Conservation (phyloP, 75 land plant species). For the Pseudotsuga menziesii region DNA sequence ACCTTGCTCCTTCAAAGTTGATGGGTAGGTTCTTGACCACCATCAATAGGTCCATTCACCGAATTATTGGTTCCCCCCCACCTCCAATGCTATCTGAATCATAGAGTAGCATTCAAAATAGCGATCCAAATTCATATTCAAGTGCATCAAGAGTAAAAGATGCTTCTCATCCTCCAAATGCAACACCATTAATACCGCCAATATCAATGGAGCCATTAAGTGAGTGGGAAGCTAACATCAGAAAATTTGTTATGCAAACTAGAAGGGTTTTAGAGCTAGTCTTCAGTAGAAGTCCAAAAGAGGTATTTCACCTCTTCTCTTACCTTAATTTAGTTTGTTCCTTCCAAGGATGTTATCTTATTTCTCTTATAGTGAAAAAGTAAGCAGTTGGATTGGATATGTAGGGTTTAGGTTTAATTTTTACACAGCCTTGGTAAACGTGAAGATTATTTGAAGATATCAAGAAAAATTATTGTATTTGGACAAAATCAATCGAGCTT, state of each 20-base stretch:
- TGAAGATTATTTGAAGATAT: not conserved
- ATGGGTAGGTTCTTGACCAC: constrained; percentile 65
- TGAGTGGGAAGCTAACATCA: constrained; percentile 41
- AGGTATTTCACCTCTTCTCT: constrained; percentile 31
- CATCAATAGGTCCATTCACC: constrained; percentile 72
- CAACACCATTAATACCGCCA: constrained; percentile 63
- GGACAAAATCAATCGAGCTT: constrained; percentile 14
- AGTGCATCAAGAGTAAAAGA: constrained; percentile 26
- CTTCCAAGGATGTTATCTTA: not conserved
- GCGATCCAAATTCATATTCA: constrained; percentile 20
- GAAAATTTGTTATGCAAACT: constrained; percentile 40
- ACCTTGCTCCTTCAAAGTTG: constrained; percentile 70
- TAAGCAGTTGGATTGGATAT: not conserved
- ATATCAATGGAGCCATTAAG: constrained; percentile 70
- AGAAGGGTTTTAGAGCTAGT: constrained; percentile 92
- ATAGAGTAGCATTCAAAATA: constrained; percentile 16
- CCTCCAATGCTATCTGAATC: constrained; percentile 42
- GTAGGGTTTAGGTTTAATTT: not conserved
- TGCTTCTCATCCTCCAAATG: constrained; percentile 46
- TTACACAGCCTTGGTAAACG: not conserved
- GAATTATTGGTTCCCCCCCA: constrained; percentile 80
- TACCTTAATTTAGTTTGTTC: not conserved
- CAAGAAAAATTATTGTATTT: not conserved
- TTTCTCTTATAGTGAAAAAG: not conserved
- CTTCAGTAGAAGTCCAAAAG: constrained; percentile 60